Evolutionary conservation across 2,329 filamentous ascomycete species (phyloP), one percentile per base, ranked within the genome.

Genomic region (Corinectria fuckeliana): DNA sequence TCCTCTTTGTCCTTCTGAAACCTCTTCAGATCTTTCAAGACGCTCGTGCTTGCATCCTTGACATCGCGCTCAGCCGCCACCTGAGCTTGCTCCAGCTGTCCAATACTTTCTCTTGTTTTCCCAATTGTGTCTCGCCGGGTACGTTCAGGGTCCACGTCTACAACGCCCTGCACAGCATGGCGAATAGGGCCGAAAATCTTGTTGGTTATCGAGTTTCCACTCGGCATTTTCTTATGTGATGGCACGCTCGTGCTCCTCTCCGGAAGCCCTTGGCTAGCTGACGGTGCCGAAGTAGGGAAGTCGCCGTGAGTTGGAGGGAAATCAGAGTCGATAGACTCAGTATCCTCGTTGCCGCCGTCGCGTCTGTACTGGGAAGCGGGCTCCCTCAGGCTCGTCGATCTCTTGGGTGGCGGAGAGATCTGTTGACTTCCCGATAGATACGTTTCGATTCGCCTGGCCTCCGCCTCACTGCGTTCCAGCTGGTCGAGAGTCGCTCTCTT

Each of bases 1-100:
- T 94, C 92, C 78, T 99, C 96, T 77, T 99, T 99, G 77, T 98
- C 93, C 59, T 82, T 83, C 77, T 99, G 96, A 77, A 99, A 99
- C 61, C 95, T 84, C 79, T 93, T 92, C 60, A 99, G 80, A 73
- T 99, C 95, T 70, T 91, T 90, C 68, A 99, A 77, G 4, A 98
- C 92, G 51, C 92, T 96, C 3, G 86, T 82, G 72, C 93, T 97
- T 8, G 95, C 95, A 71, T 98, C 92, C 74, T 91, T 93, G 61
- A 98, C 95, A 73, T 99, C 95, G 71, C 92, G 89, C 63, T 93
- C 92, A 4, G 93, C 91, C 4, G 91, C 93, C 28, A 92, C 86
- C 58, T 97, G 85, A 1, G 95, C 95, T 80, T 96, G 92, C 76
- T 98, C 93, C 51, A 99, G 83, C 80, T 97, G 85, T 44, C 78